Evolutionary conservation across 164 flowering plant species (phyloP).

Genomic region (Nymphaea thermarum): DNA sequence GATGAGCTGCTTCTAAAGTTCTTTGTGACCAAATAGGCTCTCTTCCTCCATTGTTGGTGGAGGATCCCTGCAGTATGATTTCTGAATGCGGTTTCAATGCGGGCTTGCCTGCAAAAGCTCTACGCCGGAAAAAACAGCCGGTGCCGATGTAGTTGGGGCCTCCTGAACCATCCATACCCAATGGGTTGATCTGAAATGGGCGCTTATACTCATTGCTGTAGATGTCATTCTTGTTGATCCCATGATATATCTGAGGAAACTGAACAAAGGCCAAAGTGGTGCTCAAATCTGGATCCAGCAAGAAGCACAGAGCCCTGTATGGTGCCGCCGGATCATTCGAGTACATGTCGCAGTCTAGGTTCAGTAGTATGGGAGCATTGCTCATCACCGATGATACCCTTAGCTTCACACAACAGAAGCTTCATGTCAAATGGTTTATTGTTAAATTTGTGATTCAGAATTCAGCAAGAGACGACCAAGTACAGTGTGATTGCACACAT

Average conservation of each 20-base stretch:
- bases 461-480: too few relatives aligned
- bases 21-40: constrained; percentile 13
- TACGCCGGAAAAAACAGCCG: constrained; percentile 44
- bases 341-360: constrained; percentile 52
- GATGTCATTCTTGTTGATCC: constrained; percentile 36
- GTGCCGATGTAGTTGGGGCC: constrained; percentile 53
- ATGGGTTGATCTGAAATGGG: constrained; percentile 22
- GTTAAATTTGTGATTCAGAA: too few relatives aligned
- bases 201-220: constrained; percentile 25
- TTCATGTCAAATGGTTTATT: too few relatives aligned
- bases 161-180: constrained; percentile 45
- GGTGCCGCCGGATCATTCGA: constrained; percentile 54
- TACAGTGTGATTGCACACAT: too few relatives aligned
- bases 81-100: constrained; percentile 12
- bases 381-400: constrained; percentile 50
- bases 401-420: constrained; percentile 19
- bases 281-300: constrained; percentile 17
- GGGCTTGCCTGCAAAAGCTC: constrained; percentile 41
- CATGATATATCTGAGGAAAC: constrained; percentile 42
- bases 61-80: constrained; percentile 18
- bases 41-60: constrained; percentile 4
- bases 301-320: constrained; percentile 36
- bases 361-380: constrained; percentile 48
- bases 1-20: constrained; percentile 23
- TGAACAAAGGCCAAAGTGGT: constrained; percentile 30